A percentile compares a stretch with the other conserved stretches of the same genome.
Evolutionary conservation across 2,329 filamentous ascomycete species (phyloP).

Genomic region (Scedosporium minutisporum): DNA sequence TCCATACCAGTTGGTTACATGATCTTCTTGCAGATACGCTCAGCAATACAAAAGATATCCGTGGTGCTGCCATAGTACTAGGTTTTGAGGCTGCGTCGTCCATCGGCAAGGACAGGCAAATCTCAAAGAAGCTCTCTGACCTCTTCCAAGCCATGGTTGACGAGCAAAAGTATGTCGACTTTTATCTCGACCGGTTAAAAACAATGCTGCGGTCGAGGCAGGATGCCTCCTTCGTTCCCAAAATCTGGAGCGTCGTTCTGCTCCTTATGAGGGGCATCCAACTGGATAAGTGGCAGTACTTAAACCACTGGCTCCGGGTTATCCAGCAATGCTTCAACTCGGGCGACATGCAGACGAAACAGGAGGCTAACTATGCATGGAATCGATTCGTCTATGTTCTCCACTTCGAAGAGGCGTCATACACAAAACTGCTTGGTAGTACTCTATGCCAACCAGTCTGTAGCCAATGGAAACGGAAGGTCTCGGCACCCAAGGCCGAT

Average conservation of each 20-base stretch:
- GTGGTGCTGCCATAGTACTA: slow-evolving; percentile 62
- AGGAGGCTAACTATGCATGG: slow-evolving; percentile 77
- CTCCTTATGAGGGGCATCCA: slow-evolving; percentile 59
- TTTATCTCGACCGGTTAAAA: slow-evolving; percentile 57
- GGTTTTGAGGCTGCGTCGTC: slow-evolving; percentile 61
- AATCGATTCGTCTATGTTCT: slow-evolving; percentile 71
- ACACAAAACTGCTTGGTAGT: slow-evolving; percentile 40
- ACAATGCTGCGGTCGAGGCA: slow-evolving; percentile 6
- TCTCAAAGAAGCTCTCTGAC: slow-evolving; percentile 58
- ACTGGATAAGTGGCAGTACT: slow-evolving; percentile 61
- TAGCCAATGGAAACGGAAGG: slow-evolving; percentile 57
- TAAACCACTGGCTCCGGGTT: slow-evolving; percentile 65
- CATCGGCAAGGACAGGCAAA: slow-evolving; percentile 58
- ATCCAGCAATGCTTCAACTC: slow-evolving; percentile 80
- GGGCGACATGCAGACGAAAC: slow-evolving; percentile 58
- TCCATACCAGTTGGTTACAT: slow-evolving; percentile 68
- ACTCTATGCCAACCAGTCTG: slow-evolving; percentile 57
- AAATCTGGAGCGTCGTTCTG: slow-evolving; percentile 79
- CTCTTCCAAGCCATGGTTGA: slow-evolving; percentile 41
- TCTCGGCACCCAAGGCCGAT: slow-evolving; percentile 41
- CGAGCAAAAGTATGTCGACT: slow-evolving; percentile 58
- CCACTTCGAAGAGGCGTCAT: slow-evolving; percentile 48
- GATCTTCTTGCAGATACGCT: slow-evolving; percentile 77
- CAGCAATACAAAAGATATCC: slow-evolving; percentile 67
- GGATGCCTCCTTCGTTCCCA: slow-evolving; percentile 53